Base-by-base conservation (phyloP, 345 rosid species). In the Eucalyptus viminalis region DNA sequence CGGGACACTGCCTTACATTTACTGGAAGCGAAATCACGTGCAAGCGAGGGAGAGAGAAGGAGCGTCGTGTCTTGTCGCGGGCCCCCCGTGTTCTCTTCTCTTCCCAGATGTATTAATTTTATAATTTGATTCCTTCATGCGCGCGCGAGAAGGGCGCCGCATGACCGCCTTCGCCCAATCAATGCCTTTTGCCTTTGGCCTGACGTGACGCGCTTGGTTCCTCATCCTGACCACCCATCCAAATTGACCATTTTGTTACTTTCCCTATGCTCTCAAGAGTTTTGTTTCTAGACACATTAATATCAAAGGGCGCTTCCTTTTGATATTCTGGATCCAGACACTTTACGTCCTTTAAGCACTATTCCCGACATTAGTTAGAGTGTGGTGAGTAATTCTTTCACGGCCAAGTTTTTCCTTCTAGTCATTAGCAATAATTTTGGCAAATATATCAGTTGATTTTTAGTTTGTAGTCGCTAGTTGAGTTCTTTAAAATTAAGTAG, bases 251-350 rank as follows among this genome's bases (percentile, higher is more conserved):
- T 60, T 60, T 25, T 58, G 2, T 58, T 25, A 25, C 67, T 58
- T 58, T 58, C 27, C 14, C 31, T 12, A 1, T 0, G 3, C n/a
- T 1, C 14, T 5, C 6, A 0, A 3, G 12, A 56, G 27, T 56
- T 56, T 9, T 11, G 34, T 62, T 29, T 29, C 15, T 27, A 29
- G 1, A 29, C 69, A 3, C 69, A 2, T 62, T 62, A 62, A 34
- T 34, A 34, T 34, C 34, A 34, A 62, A 62, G n/a, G 69, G 69
- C 7, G 34, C 9, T 62, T 12, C 69, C 69, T 13, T 60, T 58
- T 58, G 14, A 58, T 10, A 11, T 11, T 58, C 13, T 10, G n/a
- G 29, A 58, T 58, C 65, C 12, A 5, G 65, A 24, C 13, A 3
- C 53, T 1, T 6, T 15, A 50, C 53, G 53, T 50, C 53, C 7